Evolutionary conservation across 306 rosid genomes (phyloP), one percentile per base, ranked within the genome.

Genomic region (Quillaja saponaria): DNA sequence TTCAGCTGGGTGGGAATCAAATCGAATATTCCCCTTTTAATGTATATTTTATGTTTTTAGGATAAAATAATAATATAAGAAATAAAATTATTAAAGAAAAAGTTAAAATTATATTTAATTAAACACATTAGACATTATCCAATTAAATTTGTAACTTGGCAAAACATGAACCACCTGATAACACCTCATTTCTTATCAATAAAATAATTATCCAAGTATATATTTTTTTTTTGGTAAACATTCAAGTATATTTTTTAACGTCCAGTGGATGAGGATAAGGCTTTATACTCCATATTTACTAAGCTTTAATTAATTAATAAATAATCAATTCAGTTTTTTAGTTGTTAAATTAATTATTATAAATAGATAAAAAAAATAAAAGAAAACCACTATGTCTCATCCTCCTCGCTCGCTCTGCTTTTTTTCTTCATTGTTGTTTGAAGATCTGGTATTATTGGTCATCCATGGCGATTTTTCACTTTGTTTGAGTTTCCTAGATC

Each of bases 201-300:
- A 11, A 34, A 31, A 52, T n/a, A 9, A 11, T 20, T n/a, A 52
- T 19, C 46, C 49, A 11, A 49, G 49, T 31, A 41, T n/a, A 8
- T 20, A 3, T 8, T 42, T 34, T 38, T n/a, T n/a, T n/a, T n/a
- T n/a, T n/a, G n/a, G n/a, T n/a, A 9, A 11, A 14, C n/a, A 52
- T 19, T 39, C 49, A 11, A 49, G 49, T 31, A 41, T n/a, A 8
- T 20, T 5, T 8, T 42, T 34, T 38, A 63, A 17, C 50, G 31
- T 40, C 73, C 33, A 31, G 66, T 71, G 80, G 66, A 81, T 65
- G 71, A 69, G 79, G 96, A 83, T 85, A 76, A 89, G 94, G 19
- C 70, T 25, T n/a, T n/a, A n/a, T n/a, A n/a, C n/a, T 34, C 59
- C 50, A 21, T 49, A 38, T 55, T 15, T 44, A 9, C 2, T 17